Percentiles rank a stretch among this genome's conserved stretches.
Conservation (phyloP, 2,329 filamentous ascomycete genomes). For the Alternaria longipes region DNA sequence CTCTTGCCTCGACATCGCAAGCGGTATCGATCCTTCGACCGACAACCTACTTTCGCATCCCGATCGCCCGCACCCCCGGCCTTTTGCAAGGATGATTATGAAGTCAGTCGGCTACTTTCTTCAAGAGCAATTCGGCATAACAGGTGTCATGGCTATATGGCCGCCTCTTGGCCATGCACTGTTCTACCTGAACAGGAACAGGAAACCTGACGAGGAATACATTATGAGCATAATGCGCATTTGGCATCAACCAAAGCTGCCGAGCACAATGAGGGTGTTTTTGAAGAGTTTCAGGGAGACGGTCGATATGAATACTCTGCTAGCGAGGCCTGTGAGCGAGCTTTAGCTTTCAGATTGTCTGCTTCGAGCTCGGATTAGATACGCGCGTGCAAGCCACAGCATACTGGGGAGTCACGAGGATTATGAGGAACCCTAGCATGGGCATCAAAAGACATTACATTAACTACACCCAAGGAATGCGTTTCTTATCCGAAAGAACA, state of each 20-base stretch:
- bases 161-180: constrained; percentile 36
- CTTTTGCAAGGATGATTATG: constrained; percentile 36
- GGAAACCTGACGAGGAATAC: constrained; percentile 24
- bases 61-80: constrained; percentile 29
- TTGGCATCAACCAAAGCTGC: constrained; percentile 30
- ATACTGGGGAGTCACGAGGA: neutral
- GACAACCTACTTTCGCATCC: constrained; percentile 19
- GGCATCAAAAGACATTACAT: constrained; percentile 9
- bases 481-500: neutral
- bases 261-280: constrained; percentile 33
- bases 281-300: constrained; percentile 29
- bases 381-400: neutral
- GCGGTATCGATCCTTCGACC: constrained; percentile 14
- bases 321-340: neutral
- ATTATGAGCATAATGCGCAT: constrained; percentile 17
- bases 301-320: constrained; percentile 9
- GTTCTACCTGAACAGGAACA: constrained; percentile 28
- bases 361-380: neutral
- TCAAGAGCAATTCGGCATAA: constrained; percentile 29
- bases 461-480: neutral
- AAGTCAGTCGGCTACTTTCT: constrained; percentile 37
- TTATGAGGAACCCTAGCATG: neutral
- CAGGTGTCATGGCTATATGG: constrained; percentile 28
- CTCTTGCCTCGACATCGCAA: constrained; percentile 26
- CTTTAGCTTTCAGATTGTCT: neutral